phyloP scores from a whole-genome alignment of 2,329 filamentous ascomycete genomes.

The Drechslerella stenobrocha region DNA sequence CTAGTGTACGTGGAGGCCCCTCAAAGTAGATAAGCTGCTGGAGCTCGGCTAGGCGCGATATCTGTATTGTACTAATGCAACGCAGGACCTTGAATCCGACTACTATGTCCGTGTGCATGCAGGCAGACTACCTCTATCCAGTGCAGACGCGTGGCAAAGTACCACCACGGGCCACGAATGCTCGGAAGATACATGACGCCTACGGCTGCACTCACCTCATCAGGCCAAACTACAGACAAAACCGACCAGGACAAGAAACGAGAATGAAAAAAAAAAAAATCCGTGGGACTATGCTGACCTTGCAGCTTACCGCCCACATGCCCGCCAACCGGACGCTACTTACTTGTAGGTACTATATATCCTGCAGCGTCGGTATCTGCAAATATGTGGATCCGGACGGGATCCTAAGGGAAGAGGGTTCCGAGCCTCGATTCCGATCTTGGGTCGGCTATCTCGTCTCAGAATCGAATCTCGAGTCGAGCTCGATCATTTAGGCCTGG shows the following conservation, averaged over 20 bases:
- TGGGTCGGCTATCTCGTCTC: background rate
- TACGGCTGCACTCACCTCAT: background rate
- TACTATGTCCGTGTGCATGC: background rate
- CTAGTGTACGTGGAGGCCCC: too few species aligned
- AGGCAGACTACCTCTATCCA: too few species aligned
- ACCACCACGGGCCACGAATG: background rate
- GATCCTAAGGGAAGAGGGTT: too few species aligned
- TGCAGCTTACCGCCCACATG: slow-evolving; percentile 3
- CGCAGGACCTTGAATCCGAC: background rate
- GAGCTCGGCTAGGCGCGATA: background rate
- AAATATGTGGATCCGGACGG: background rate
- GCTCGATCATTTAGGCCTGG: background rate
- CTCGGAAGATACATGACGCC: background rate
- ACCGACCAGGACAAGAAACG: too few species aligned
- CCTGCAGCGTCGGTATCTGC: background rate
- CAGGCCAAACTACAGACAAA: background rate
- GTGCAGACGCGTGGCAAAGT: background rate
- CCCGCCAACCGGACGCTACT: background rate
- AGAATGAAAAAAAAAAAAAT: too few species aligned
- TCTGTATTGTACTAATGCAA: background rate
- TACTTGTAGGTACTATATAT: background rate
- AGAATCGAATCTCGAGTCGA: slow-evolving; percentile 4
- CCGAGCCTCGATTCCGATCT: background rate
- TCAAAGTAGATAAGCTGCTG: too few species aligned
- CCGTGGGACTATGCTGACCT: too few species aligned